Base-by-base conservation (phyloP, 176 grass and related monocot genomes). In the Tillandsia fasciculata region DNA sequence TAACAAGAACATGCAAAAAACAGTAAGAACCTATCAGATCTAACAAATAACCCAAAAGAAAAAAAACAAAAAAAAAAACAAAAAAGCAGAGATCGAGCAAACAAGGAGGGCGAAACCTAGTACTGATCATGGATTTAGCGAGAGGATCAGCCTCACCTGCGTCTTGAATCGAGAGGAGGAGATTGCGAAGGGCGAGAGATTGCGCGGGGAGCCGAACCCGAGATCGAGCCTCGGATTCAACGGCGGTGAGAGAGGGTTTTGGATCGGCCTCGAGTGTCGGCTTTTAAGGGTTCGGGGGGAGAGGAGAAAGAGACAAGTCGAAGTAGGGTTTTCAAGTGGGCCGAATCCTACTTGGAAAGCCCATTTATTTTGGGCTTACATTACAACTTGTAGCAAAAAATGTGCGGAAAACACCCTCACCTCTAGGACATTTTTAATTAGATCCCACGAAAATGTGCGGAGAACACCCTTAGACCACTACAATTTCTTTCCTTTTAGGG, bases 141-240 rank as follows among this genome's bases (percentile, higher is more conserved):
- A 12, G 8, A 48, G n/a, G 42, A 50, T 12, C 71, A 8, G 50
- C 15, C 20, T 29, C 18, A 73, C 71, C 29, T 64, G 53, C 11
- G 14, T 63, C 14, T 14, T 17, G 54, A 20, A 9, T 59, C 14
- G 20, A 14, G 54, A 59, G 54, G 9, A n/a, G 22, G 1, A 23
- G 71, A 63, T 73, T 7, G 71, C 24, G 56, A 6, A 63, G 49
- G 17, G 11, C 15, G 2, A 12, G 42, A 13, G 26, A 12, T 33
- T 52, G 49, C 27, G 50, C 4, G 68, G 11, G 29, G 0, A 63
- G 71, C 57, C 58, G 52, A 59, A 73, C 33, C 56, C 71, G 56
- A 73, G 57, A 50, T 27, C 29, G 27, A 64, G 56, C 54, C 57
- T 73, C 71, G 52, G 70, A 63, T 73, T 51, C 71, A 24, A 61